Evolutionary conservation across 2,329 filamentous ascomycete genomes (phyloP).

Genomic region (Ambrosiella xylebori): DNA sequence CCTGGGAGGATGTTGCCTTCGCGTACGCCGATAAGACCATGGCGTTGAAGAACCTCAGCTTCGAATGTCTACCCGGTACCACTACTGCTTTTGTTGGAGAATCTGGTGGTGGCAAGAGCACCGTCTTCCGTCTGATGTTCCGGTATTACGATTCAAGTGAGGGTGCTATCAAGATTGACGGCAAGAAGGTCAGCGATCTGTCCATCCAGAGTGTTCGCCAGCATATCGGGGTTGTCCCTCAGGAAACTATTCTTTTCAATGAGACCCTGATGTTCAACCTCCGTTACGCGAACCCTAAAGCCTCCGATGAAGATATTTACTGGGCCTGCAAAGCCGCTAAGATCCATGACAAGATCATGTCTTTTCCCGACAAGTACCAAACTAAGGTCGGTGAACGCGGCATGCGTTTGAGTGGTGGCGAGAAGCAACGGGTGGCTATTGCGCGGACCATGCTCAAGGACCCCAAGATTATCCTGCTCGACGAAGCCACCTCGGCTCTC

Average conservation of each 20-base stretch:
- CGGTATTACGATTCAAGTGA: constrained; percentile 80
- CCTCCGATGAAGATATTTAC: constrained; percentile 65
- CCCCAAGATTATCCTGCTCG: constrained; percentile 77
- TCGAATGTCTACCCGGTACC: constrained; percentile 74
- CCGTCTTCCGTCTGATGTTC: constrained; percentile 86
- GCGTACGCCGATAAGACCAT: constrained; percentile 76
- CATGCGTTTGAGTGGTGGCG: constrained; percentile 70
- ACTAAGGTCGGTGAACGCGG: constrained; percentile 87
- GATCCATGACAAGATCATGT: constrained; percentile 82
- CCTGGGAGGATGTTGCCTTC: constrained; percentile 79
- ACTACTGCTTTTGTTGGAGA: constrained; percentile 94
- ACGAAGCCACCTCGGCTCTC: constrained; percentile 81
- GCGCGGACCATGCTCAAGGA: constrained; percentile 86
- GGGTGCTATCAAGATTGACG: constrained; percentile 72
- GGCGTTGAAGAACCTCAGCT: constrained; percentile 67
- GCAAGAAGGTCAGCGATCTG: constrained; percentile 63
- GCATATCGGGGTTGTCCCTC: constrained; percentile 89
- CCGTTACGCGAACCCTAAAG: constrained; percentile 68
- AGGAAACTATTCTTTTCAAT: constrained; percentile 91
- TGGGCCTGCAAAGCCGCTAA: constrained; percentile 71
- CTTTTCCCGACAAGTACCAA: constrained; percentile 72
- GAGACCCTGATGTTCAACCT: constrained; percentile 91
- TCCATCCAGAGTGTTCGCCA: constrained; percentile 86
- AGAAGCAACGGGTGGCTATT: constrained; percentile 88
- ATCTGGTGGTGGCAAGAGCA: constrained; percentile 93